Conservation (phyloP, 73 alveolate species). For the Tetrahymena elliotti region DNA sequence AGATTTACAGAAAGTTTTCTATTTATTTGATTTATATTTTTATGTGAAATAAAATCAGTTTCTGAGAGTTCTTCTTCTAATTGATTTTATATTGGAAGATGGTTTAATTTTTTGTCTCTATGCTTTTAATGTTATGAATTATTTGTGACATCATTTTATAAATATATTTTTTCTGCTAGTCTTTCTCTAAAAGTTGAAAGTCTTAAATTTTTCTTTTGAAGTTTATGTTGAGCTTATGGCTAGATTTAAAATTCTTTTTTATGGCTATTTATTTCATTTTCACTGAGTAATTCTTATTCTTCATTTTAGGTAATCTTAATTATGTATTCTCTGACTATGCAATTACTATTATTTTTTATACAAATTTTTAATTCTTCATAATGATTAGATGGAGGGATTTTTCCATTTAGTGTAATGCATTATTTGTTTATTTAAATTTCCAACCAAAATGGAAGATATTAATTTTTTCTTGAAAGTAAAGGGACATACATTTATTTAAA, state of each 20-base stretch:
- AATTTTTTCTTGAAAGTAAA: not conserved
- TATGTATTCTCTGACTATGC: not conserved
- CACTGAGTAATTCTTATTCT: not conserved
- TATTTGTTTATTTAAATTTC: not conserved
- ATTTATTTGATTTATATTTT: no score
- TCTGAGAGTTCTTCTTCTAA: not conserved
- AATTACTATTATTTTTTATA: no score
- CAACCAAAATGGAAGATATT: not conserved
- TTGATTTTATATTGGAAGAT: no score
- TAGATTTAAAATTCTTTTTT: no score
- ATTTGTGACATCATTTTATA: no score
- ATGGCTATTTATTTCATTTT: no score
- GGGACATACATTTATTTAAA: not conserved
- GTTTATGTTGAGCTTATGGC: no score
- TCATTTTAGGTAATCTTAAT: not conserved
- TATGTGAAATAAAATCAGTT: not conserved
- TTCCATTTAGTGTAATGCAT: not conserved
- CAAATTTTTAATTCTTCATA: not conserved
- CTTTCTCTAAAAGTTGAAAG: no score
- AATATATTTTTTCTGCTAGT: no score
- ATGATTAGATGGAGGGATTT: not conserved
- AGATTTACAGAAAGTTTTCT: not conserved
- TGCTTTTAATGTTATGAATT: no score
- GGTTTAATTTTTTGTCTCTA: no score
- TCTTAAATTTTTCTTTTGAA: no score